Evolutionary conservation across 2,329 filamentous ascomycete genomes (phyloP), one percentile per base, ranked within the genome.

Genomic region (Cercospora berteroae): DNA sequence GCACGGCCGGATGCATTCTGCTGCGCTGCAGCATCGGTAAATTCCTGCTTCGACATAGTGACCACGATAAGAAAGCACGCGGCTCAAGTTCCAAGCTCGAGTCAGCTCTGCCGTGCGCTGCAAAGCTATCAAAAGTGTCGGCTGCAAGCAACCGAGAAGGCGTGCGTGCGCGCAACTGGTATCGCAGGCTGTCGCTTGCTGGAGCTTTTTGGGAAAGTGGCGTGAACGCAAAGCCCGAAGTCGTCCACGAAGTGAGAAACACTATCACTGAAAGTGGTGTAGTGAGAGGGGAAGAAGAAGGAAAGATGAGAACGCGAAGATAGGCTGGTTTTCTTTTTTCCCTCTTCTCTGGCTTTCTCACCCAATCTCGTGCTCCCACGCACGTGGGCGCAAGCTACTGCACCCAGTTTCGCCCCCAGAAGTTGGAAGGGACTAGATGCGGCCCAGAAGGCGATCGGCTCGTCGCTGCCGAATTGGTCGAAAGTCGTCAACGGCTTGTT

Each of bases 201-300:
- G 82, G 84, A 82, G 80, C 84, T 85, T 86, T 77, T 66, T 65
- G 68, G 31, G 29, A 67, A 68, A 75, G 23, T 70, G 70, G 71
- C 79, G 81, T 81, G 81, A 84, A 82, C 84, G 83, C 84, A 85
- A 86, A 86, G 73, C 82, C 81, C 74, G 79, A 86, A 86, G 84
- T 86, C 84, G 83, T 83, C 83, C 83, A 80, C 77, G 63, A 36
- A 18, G 36, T 52, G 16, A 50, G 23, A 16, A 52, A 57, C 10
- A 71, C 52, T 31, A 18, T 33, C 55, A 36, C 31, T 57, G 29
- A 23, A 33, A 63, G 61, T 44, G 29, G 57, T 63, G 56, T 55
- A 25, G 48, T 59, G 33, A 57, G 25, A 59, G 48, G 62, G 59
- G 44, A 55, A 16, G 23, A 39, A 52, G 33, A 58, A 33, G 36